These are phyloP conservation scores for Trichoderma simmonsii DNA, from an alignment of 2,329 filamentous ascomycete species.

Conservation along the genomic window DNA sequence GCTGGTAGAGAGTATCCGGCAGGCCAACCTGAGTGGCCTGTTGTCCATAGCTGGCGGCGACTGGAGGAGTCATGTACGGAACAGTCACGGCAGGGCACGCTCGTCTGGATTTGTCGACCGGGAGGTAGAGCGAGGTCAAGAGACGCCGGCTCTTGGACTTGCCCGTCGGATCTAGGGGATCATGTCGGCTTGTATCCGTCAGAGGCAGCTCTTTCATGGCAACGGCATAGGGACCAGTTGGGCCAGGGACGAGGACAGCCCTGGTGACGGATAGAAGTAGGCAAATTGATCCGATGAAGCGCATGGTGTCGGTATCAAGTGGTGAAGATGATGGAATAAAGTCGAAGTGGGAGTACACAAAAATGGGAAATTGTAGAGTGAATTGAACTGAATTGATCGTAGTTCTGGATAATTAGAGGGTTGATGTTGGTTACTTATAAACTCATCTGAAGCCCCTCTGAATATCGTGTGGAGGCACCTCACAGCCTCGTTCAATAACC, in stretches of 20 bases:
- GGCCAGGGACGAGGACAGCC: slow-evolving; percentile 29
- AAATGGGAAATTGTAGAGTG: not conserved
- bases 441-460: not conserved
- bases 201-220: slow-evolving; percentile 27
- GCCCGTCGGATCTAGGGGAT: slow-evolving; percentile 33
- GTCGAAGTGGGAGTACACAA: not conserved
- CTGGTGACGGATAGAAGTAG: slow-evolving; percentile 20
- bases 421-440: not conserved
- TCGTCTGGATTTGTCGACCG: slow-evolving; percentile 24
- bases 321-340: not conserved
- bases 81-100: slow-evolving; percentile 23
- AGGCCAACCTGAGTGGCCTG: slow-evolving; percentile 29
- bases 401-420: not conserved
- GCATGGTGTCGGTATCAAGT: not conserved
- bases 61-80: slow-evolving; percentile 35
- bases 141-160: slow-evolving; percentile 24
- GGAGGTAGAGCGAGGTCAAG: slow-evolving; percentile 33
- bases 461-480: not conserved
- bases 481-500: slow-evolving; percentile 21
- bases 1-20: slow-evolving; percentile 30
- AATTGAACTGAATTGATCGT: not conserved
- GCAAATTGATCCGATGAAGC: slow-evolving; percentile 19
- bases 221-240: slow-evolving; percentile 32
- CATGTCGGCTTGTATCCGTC: slow-evolving; percentile 31
- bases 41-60: slow-evolving; percentile 31